A percentile compares a stretch with the other conserved stretches of the same genome.
Conservation (phyloP, 352 stramenopile genomes). For the Plasmopara muralis region DNA sequence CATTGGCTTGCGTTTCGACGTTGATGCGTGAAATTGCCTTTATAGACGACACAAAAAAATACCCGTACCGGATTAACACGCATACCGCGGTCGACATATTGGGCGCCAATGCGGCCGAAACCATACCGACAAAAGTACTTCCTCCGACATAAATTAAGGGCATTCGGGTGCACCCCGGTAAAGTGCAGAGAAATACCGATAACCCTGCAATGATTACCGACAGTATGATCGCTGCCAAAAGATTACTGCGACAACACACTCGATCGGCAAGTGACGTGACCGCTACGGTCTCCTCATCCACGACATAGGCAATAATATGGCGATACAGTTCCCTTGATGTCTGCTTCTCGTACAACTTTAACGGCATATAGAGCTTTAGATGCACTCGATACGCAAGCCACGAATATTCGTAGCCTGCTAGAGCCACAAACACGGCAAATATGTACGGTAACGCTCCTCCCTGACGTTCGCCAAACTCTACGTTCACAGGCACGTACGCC, state of each 20-base stretch:
- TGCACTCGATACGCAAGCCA: conserved; percentile 57
- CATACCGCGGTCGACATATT: conserved; percentile 42
- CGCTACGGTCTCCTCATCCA: conserved; percentile 46
- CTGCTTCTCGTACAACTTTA: conserved; percentile 65
- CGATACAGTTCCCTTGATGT: conserved; percentile 58
- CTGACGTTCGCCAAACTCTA: conserved; percentile 11
- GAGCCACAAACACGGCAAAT: conserved; percentile 33
- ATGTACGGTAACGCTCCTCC: conserved; percentile 42
- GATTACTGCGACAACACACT: conserved; percentile 25
- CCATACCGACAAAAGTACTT: conserved; percentile 33
- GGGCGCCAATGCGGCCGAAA: conserved; percentile 31
- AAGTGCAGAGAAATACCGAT: conserved; percentile 18
- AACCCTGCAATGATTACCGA: conserved; percentile 9
- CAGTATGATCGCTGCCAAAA: conserved; percentile 18
- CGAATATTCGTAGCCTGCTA: conserved; percentile 48
- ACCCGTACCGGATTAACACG: conserved; percentile 37
- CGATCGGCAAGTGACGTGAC: conserved; percentile 45
- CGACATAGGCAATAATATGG: conserved; percentile 65
- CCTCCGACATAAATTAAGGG: conserved; percentile 37
- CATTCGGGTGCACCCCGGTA: conserved; percentile 21
- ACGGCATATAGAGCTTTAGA: conserved; percentile 47
- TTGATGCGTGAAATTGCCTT: conserved; percentile 37
- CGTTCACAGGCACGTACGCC: conserved; percentile 28
- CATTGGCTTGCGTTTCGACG: not conserved
- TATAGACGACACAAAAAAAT: conserved; percentile 45